Evolutionary conservation across 1,284 basidiomycete genomes (phyloP).

Genomic region (Trichosporon sp.): DNA sequence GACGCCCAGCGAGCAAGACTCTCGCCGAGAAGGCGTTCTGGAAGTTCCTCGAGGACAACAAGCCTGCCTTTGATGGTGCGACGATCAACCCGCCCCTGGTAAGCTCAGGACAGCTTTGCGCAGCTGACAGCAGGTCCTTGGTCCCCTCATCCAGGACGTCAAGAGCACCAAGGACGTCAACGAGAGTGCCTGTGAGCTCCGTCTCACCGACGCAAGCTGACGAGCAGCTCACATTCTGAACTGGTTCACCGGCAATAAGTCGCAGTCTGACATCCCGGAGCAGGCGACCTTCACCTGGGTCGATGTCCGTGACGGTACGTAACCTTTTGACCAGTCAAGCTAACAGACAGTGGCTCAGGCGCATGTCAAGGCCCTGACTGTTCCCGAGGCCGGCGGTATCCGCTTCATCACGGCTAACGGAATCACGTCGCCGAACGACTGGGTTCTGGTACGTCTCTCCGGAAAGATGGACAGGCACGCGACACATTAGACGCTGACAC

Average conservation of each 20-base stretch:
- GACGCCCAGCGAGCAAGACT: conserved; percentile 51
- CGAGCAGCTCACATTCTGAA: conserved; percentile 39
- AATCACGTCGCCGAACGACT: conserved; percentile 35
- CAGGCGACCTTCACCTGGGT: conserved; percentile 51
- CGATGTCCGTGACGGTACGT: conserved; percentile 53
- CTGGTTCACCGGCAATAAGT: conserved; percentile 47
- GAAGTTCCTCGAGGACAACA: conserved; percentile 55
- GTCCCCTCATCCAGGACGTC: conserved; percentile 55
- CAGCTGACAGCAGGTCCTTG: conserved; percentile 33
- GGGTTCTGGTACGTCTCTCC: conserved; percentile 22
- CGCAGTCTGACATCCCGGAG: conserved; percentile 40
- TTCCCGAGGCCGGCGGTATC: conserved; percentile 57
- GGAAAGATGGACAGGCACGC: background rate
- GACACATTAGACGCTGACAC: conserved; percentile 4
- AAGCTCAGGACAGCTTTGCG: conserved; percentile 47
- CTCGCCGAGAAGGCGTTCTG: conserved; percentile 56
- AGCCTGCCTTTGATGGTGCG: conserved; percentile 56
- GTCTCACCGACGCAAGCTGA: background rate
- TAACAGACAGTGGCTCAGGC: conserved; percentile 52
- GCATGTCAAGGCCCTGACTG: conserved; percentile 56
- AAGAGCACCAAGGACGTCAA: conserved; percentile 52
- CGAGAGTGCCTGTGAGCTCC: conserved; percentile 50
- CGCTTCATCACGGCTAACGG: conserved; percentile 55
- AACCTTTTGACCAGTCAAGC: background rate
- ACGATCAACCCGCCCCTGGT: conserved; percentile 56